phyloP scores from a whole-genome alignment of 2,329 filamentous ascomycete genomes.

The Phialophora macrospora region DNA sequence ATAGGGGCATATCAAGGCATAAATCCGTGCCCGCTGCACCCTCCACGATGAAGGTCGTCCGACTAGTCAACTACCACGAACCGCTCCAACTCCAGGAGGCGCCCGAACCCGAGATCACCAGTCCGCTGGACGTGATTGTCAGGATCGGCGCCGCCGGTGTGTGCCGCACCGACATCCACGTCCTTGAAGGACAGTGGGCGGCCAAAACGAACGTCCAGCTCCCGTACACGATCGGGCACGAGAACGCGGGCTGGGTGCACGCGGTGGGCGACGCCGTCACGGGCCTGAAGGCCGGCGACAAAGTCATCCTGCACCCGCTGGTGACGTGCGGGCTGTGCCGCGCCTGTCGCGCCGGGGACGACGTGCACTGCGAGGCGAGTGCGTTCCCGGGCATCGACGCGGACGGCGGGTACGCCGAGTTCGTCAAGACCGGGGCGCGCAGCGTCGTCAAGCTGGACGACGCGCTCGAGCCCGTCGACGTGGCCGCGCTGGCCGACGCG shows the following conservation, averaged over 20 bases:
- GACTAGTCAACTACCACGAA: constrained; percentile 29
- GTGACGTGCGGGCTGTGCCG: constrained; percentile 27
- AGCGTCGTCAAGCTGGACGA: constrained; percentile 28
- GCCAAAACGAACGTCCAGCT: constrained; percentile 27
- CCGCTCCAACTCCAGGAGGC: constrained; percentile 22
- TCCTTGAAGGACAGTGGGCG: constrained; percentile 31
- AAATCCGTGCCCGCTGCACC: not conserved
- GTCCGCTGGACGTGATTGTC: constrained; percentile 30
- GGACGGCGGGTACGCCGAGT: constrained; percentile 30
- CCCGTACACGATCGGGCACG: constrained; percentile 31
- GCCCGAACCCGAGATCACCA: constrained; percentile 23
- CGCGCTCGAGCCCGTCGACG: constrained; percentile 23
- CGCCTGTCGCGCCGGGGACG: constrained; percentile 28
- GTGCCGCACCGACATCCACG: constrained; percentile 30
- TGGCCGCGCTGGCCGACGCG: constrained; percentile 29
- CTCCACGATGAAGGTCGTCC: constrained; percentile 27
- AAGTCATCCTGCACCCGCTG: constrained; percentile 30
- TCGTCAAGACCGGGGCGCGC: constrained; percentile 23
- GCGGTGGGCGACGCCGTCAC: constrained; percentile 15
- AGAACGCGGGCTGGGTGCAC: constrained; percentile 29
- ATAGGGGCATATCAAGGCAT: no score
- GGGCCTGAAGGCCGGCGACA: constrained; percentile 21
- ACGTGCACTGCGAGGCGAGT: constrained; percentile 28
- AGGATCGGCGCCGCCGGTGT: constrained; percentile 31
- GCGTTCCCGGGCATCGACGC: constrained; percentile 24